Conservation (phyloP, 352 stramenopile genomes). For the Aphanomyces cochlioides region DNA sequence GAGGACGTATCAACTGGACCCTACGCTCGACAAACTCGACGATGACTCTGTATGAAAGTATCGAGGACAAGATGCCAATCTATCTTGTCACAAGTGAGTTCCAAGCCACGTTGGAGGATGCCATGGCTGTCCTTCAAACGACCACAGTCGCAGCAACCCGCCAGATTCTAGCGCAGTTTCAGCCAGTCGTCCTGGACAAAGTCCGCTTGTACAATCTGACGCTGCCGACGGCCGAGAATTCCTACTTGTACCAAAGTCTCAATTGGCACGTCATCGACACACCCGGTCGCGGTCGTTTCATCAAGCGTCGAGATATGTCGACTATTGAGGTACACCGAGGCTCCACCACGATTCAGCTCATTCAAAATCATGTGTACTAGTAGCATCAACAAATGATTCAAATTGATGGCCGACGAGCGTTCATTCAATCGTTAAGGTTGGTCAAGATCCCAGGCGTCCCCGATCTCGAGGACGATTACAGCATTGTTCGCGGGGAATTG, state of each 20-base stretch:
- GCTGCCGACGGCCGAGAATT: background rate
- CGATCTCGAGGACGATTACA: no score
- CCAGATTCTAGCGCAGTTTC: background rate
- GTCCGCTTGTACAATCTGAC: background rate
- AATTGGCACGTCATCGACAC: no score
- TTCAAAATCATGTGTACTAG: no score
- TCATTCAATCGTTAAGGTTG: no score
- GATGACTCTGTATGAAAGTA: background rate
- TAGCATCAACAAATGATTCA: no score
- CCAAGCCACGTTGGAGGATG: background rate
- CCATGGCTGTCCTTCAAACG: background rate
- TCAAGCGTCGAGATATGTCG: no score
- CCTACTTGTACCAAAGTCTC: background rate
- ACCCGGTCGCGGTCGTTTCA: no score
- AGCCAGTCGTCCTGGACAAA: background rate
- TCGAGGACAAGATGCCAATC: background rate
- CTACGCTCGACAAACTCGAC: background rate
- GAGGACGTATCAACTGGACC: background rate
- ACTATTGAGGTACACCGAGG: no score
- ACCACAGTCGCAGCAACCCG: background rate
- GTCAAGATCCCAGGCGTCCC: no score
- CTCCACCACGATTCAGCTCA: no score
- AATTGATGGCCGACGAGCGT: no score
- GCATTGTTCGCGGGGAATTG: no score
- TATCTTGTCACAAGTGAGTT: background rate